Conservation (phyloP, 768 basidiomycete genomes). For the Termitomyces sp. region DNA sequence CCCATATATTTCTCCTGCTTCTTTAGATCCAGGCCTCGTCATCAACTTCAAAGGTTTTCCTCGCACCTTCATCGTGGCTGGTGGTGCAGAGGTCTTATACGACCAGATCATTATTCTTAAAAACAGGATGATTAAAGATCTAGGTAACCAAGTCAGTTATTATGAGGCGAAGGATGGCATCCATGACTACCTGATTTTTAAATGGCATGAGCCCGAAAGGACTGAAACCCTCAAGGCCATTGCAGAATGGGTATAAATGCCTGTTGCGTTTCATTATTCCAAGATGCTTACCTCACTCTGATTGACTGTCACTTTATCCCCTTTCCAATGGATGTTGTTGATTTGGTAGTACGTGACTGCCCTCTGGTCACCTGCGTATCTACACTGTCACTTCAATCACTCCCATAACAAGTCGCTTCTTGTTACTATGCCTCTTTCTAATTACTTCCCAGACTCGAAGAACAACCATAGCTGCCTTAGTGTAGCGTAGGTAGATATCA, state of each 20-base stretch:
- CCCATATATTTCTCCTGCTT: conserved; percentile 57
- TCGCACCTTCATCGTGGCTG: conserved; percentile 51
- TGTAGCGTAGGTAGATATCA: too few species aligned
- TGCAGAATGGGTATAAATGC: conserved; percentile 35
- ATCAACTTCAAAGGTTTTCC: conserved; percentile 53
- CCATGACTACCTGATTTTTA: conserved; percentile 51
- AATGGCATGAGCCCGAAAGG: conserved; percentile 49
- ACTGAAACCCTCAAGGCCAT: conserved; percentile 40
- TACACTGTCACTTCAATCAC: too few species aligned
- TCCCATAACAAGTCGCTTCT: not conserved
- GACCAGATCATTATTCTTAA: conserved; percentile 43
- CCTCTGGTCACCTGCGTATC: not conserved
- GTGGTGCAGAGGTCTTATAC: conserved; percentile 50
- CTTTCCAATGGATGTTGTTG: not conserved
- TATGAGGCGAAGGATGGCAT: conserved; percentile 47
- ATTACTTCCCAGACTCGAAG: not conserved
- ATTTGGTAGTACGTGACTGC: not conserved
- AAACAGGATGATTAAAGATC: conserved; percentile 44
- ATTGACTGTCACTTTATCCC: not conserved
- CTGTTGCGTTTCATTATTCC: not conserved
- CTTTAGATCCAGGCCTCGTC: conserved; percentile 26
- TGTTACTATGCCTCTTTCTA: too few species aligned
- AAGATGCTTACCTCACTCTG: too few species aligned
- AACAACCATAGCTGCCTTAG: too few species aligned
- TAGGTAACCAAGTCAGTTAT: conserved; percentile 43